These are phyloP conservation scores for Amanita brunnescens DNA, from an alignment of 768 basidiomycete genomes.

Conservation along the genomic window DNA sequence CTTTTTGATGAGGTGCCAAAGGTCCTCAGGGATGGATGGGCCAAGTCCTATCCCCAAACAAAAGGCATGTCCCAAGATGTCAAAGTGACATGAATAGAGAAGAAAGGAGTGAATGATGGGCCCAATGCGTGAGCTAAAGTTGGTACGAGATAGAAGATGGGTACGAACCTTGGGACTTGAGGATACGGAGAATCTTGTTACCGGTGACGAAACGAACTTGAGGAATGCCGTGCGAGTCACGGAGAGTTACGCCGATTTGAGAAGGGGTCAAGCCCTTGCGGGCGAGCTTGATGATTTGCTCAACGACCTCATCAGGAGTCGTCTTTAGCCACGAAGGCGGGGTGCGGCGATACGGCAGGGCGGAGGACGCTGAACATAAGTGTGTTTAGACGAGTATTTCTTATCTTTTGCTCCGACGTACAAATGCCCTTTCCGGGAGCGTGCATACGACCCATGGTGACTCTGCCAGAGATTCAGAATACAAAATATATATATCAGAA, in stretches of 20 bases:
- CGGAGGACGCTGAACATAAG: slow-evolving; percentile 64
- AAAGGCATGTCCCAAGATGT: slow-evolving; percentile 29
- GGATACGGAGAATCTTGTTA: slow-evolving; percentile 98
- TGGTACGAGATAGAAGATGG: not conserved
- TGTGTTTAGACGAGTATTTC: slow-evolving; percentile 7
- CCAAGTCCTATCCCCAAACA: slow-evolving; percentile 80
- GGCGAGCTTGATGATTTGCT: slow-evolving; percentile 95
- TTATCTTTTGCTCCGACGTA: slow-evolving; percentile 32
- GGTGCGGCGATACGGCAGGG: slow-evolving; percentile 92
- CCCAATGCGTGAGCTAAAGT: slow-evolving; percentile 21
- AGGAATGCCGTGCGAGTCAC: slow-evolving; percentile 97
- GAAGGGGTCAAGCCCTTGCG: slow-evolving; percentile 97
- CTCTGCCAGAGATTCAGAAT: slow-evolving; percentile 21
- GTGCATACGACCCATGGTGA: slow-evolving; percentile 95
- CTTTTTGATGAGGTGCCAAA: slow-evolving; percentile 99
- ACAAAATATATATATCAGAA: not conserved
- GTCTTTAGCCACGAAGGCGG: slow-evolving; percentile 97
- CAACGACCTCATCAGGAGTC: slow-evolving; percentile 88
- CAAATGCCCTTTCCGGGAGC: slow-evolving; percentile 99
- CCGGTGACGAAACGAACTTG: slow-evolving; percentile 98
- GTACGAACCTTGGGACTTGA: slow-evolving; percentile 83
- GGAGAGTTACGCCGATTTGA: slow-evolving; percentile 95
- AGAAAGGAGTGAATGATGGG: slow-evolving; percentile 11
- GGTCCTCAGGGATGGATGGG: slow-evolving; percentile 97
- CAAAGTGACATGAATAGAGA: slow-evolving; percentile 10